Conservation (phyloP, 257 asterid genomes). For the Petunia secreta region DNA sequence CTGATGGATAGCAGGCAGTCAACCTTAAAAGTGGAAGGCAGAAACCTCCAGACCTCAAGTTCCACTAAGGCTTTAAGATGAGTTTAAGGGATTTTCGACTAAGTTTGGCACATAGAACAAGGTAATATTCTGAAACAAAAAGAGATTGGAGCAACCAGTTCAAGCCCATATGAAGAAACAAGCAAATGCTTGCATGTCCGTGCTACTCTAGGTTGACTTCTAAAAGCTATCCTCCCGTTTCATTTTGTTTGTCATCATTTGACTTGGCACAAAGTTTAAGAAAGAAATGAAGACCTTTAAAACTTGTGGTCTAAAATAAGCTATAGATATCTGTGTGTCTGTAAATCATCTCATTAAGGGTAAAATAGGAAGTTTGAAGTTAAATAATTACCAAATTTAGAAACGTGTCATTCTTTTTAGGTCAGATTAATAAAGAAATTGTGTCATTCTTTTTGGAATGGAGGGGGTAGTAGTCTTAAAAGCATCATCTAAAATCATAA, state of each 20-base stretch:
- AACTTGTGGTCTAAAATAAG: no score
- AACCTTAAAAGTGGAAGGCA: conserved; percentile 10
- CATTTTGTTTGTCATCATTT: no score
- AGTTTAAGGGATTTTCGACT: background rate
- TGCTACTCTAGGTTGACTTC: conserved; percentile 2
- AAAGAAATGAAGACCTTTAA: no score
- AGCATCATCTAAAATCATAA: background rate
- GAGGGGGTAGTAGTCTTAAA: background rate
- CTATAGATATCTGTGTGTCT: no score
- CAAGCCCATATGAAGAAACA: conserved; percentile 18
- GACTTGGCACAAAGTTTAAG: no score
- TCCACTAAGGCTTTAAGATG: background rate
- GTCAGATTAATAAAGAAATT: no score
- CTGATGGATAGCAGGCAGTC: conserved; percentile 15
- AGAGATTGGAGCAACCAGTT: background rate
- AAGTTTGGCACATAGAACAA: background rate
- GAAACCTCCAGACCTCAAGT: background rate
- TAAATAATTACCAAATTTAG: no score
- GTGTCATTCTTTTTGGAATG: no score
- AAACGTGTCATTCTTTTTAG: no score
- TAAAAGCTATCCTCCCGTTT: background rate
- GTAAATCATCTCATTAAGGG: no score
- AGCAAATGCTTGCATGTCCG: conserved; percentile 13
- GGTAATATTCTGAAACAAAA: background rate
- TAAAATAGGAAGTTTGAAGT: no score